phyloP scores from a whole-genome alignment of 192 early-diverging fungal species.

The Funneliformis mosseae region DNA sequence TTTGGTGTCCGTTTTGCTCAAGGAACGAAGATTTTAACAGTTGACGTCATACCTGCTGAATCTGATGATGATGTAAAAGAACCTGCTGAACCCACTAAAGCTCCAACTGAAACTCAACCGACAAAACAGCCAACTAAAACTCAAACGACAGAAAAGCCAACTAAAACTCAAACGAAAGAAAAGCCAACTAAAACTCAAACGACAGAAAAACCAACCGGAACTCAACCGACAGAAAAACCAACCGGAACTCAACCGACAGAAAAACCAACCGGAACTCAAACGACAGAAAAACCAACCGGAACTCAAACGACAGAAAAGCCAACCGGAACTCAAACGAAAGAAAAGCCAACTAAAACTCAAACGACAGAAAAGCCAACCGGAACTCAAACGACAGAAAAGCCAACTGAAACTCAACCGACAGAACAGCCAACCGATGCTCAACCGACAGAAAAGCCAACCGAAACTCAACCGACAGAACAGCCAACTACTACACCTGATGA shows the following conservation, averaged over 20 bases:
- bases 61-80: not conserved
- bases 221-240: not conserved
- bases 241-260: too few relatives aligned
- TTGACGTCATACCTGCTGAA: slow-evolving; percentile 8
- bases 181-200: not conserved
- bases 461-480: not conserved
- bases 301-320: not conserved
- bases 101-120: not conserved
- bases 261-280: too few relatives aligned
- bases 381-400: too few relatives aligned
- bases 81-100: not conserved
- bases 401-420: too few relatives aligned
- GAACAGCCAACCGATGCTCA: too few relatives aligned
- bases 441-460: too few relatives aligned
- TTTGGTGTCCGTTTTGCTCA: not conserved
- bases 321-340: not conserved
- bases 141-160: not conserved
- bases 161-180: not conserved
- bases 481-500: not conserved
- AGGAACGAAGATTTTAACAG: not conserved
- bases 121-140: not conserved
- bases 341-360: too few relatives aligned
- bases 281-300: too few relatives aligned
- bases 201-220: not conserved
- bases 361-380: too few relatives aligned